These are phyloP conservation scores for Sergeia podlipaevii DNA, from an alignment of 208 protist genomes.

Conservation along the genomic window DNA sequence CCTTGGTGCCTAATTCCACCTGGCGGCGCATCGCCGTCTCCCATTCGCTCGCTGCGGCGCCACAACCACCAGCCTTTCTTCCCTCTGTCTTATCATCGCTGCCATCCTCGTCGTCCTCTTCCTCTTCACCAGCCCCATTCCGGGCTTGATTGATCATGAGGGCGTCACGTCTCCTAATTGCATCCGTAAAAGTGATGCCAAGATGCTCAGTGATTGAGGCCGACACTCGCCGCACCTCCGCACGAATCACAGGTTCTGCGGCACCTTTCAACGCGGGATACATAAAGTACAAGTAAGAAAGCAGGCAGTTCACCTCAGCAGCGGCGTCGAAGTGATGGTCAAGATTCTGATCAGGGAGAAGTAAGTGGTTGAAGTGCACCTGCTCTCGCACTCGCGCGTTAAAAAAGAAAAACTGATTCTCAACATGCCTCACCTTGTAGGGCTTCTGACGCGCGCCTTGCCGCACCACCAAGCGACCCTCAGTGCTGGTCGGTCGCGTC, in stretches of 20 bases:
- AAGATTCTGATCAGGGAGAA: slow-evolving; percentile 52
- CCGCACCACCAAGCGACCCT: slow-evolving; percentile 90
- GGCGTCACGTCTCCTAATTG: slow-evolving; percentile 65
- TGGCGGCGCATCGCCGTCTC: slow-evolving; percentile 33
- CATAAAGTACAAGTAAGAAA: slow-evolving; percentile 65
- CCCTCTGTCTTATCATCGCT: slow-evolving; percentile 16
- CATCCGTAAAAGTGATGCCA: slow-evolving; percentile 64
- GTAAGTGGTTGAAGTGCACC: slow-evolving; percentile 89
- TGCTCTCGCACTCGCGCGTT: slow-evolving; percentile 90
- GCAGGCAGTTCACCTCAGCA: slow-evolving; percentile 89
- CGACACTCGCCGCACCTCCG: slow-evolving; percentile 57
- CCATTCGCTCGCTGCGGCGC: slow-evolving; percentile 22
- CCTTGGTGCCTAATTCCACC: slow-evolving; percentile 39
- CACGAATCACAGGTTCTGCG: slow-evolving; percentile 23
- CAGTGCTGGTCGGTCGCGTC: slow-evolving; percentile 94
- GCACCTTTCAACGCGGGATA: slow-evolving; percentile 37
- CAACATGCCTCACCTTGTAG: slow-evolving; percentile 74
- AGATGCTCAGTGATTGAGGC: slow-evolving; percentile 65
- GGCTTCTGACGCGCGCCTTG: slow-evolving; percentile 53
- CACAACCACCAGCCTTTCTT: background rate
- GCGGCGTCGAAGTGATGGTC: slow-evolving; percentile 94
- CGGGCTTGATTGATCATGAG: slow-evolving; percentile 72
- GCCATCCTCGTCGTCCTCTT: slow-evolving; percentile 23
- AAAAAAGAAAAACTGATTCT: slow-evolving; percentile 96
- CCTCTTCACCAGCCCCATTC: slow-evolving; percentile 11